Evolutionary conservation across 2,329 filamentous ascomycete genomes (phyloP), one percentile per base, ranked within the genome.

Genomic region (Aspergillus flavus): DNA sequence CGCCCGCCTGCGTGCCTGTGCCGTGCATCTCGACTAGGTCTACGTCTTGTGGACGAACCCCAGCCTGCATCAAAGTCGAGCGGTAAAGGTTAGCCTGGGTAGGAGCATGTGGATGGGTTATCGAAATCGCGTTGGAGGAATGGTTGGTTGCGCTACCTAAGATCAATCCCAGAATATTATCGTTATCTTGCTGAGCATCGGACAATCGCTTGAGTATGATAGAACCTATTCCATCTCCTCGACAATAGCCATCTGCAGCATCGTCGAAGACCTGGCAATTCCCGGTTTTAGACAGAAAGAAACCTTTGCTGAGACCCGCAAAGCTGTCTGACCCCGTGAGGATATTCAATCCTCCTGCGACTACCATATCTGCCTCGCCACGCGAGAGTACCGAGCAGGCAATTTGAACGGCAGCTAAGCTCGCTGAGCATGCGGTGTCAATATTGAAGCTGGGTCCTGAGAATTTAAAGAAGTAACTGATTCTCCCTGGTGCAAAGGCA

Each of bases 21-120:
- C 91, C 93, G 75, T 96, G 92, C 88, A 95, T 93, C 78, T 96
- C 93, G 10, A 96, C 89, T 72, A 94, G 95, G 76, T 88, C 88
- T 57, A 96, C 85, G 66, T 94, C 90, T 55, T 88, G 84, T 2
- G 92, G 90, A 71, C 94, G 89, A 26, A 95, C 85, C 63, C 89
- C 89, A 52, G 91, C 89, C 52, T 91, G 86, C 54, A 89, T 85
- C 1, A 95, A 82, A 36, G 95, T 88, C 46, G 86, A 83, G 61
- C 86, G 85, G 71, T 90, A 94, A 12, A 95, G 80, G 57, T 86
- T 82, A 12, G 91, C 87, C 76, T 96, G 93, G 0, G 91, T 89
- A 16, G 87, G 89, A 4, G 87, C 91, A 75, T 95, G 91, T 2
- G 93, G 92, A 64, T 92, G 91, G 0, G 92, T 95, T 71, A 96